Evolutionary conservation across 441 rosid genomes (phyloP), one percentile per base, ranked within the genome.

Genomic region (Pelargonium citronellum): DNA sequence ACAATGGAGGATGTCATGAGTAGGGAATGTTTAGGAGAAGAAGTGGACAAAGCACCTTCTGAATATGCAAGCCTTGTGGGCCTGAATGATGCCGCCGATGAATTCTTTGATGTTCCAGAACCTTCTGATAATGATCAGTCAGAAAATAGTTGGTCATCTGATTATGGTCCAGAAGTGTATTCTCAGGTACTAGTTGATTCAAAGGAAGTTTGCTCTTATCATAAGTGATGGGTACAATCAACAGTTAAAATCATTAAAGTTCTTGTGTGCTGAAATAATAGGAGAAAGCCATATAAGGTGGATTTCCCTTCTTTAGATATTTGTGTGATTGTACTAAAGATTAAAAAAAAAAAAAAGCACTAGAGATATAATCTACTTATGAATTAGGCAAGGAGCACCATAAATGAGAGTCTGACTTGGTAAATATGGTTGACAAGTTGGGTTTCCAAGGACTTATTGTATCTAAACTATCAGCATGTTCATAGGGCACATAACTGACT

Each of bases 21-120:
- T 27, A 86, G 73, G 77, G 88, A 83, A 75, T 79, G 39, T 60
- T 43, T 61, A 65, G 70, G 77, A 71, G 95, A 83, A 79, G 97
- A 84, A 79, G 77, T 67, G 69, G 97, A 86, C 49, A 90, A 79
- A 71, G 73, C 81, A 44, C 84, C 87, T 71, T 90, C 95, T 62
- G 96, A 90, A 73, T 90, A 82, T 76, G 89, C 96, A 57, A 90
- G 95, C 81, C 91, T 94, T 67, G 87, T 82, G 3, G 87, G 89
- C 80, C 81, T 94, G 73, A 87, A 85, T 70, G 96, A 92, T 82
- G 89, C 88, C 49, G 83, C 85, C 46, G 97, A 94, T 80, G 97
- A 91, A 79, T 94, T 91, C 76, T 94, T 90, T 79, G 99, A 94
- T 71, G 92, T 91, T 74, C 96, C 87, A 16, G 97, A 91, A 77